These are phyloP conservation scores for Cryphonectria parasitica DNA, from an alignment of 2,329 filamentous ascomycete genomes.

Conservation along the genomic window DNA sequence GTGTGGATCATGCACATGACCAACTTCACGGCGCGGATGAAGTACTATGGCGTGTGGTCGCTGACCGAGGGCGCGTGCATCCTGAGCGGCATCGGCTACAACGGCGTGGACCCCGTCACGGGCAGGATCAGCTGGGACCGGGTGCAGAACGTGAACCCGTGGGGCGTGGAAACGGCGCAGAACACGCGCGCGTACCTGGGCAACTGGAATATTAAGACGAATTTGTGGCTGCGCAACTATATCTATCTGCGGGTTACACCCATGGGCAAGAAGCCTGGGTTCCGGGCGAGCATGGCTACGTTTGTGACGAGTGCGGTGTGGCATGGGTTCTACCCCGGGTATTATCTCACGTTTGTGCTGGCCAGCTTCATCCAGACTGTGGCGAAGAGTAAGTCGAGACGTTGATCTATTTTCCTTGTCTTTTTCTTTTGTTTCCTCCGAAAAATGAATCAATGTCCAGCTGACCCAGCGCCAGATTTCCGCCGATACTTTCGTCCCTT, in stretches of 20 bases:
- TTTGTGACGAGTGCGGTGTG: constrained; percentile 95
- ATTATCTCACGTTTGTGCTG: constrained; percentile 88
- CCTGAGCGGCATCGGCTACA: constrained; percentile 89
- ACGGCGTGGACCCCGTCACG: constrained; percentile 83
- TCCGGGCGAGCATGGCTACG: constrained; percentile 90
- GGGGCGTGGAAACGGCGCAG: constrained; percentile 85
- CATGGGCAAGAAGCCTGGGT: constrained; percentile 93
- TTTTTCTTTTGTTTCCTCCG: neutral
- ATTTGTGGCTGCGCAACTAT: constrained; percentile 94
- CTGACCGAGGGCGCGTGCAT: constrained; percentile 95
- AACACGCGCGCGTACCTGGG: constrained; percentile 92
- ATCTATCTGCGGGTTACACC: constrained; percentile 95
- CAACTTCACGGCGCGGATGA: constrained; percentile 78
- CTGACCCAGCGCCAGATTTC: constrained; percentile 63
- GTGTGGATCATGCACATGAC: constrained; percentile 84
- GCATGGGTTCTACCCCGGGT: constrained; percentile 98
- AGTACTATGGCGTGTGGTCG: constrained; percentile 97
- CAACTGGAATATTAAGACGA: constrained; percentile 98
- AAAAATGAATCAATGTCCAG: constrained; percentile 19
- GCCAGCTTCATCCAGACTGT: constrained; percentile 90
- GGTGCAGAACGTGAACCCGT: constrained; percentile 85
- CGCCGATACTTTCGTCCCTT: constrained; percentile 90
- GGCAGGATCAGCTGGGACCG: constrained; percentile 90
- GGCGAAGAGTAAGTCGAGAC: constrained; percentile 77
- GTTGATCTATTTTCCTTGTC: too few relatives aligned